Base-by-base conservation (phyloP, 208 protist species). In the Blechomonas ayalai region DNA sequence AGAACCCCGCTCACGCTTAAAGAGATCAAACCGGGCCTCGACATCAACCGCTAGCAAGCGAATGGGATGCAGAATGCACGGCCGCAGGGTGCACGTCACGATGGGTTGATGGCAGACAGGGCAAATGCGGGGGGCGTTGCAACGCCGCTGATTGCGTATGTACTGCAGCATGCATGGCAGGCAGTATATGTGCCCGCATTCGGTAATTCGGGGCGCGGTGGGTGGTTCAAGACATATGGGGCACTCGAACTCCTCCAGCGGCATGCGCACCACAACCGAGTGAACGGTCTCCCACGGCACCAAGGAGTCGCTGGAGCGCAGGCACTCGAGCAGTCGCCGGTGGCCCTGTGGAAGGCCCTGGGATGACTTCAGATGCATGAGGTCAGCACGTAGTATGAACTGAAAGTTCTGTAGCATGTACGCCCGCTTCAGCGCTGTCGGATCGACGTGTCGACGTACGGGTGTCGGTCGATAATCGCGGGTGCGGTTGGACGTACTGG, bases 321-420 rank as follows among this genome's bases (percentile, higher is more conserved):
- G 45, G 35, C 65, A 66, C 58, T 92, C 79, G 8, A 73, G 32
- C 23, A 92, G 40, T 32, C 57, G 50, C 4, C 76, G 76, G 44
- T 78, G 64, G 1, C 68, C 73, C 51, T 87, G 77, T 27, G 77
- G 65, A 24, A 87, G 64, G 33, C 0, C 15, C 45, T 15, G 52
- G 25, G 15, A 19, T 9, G 15, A 8, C 22, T 28, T 33, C 36
- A 73, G 43, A 20, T 42, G 59, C 22, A 79, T 45, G 31, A 82
- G 47, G n/a, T 93, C 84, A n/a, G 34, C 27, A 24, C 75, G 68
- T 4, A 93, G 53, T n/a, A 93, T 64, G 59, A 90, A 86, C 67
- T 93, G 84, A 57, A 90, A 90, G 51, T 93, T 79, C 38, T 88
- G 80, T 34, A 93, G 65, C 73, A 90, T 85, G 46, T 71, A 93